phyloP scores from a whole-genome alignment of 768 basidiomycete genomes.

The Collybia sp. region DNA sequence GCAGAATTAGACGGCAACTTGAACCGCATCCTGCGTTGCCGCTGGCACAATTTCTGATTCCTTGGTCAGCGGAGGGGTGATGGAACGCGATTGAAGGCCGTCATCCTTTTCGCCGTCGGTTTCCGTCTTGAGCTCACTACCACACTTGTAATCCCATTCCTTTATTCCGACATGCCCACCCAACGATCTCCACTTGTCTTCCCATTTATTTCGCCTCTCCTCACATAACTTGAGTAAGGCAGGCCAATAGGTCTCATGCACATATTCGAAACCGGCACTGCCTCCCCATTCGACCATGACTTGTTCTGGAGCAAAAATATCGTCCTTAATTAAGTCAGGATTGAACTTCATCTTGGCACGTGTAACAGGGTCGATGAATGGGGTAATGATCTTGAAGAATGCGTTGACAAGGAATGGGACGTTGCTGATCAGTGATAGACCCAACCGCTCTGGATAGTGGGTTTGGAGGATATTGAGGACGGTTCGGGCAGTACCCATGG shows the following conservation, averaged over 20 bases:
- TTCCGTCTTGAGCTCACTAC: constrained; percentile 1
- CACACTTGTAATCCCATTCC: constrained; percentile 74
- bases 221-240: constrained; percentile 52
- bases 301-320: constrained; percentile 64
- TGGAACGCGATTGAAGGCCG: neutral
- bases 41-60: no score
- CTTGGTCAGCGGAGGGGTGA: neutral
- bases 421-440: constrained; percentile 67
- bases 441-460: constrained; percentile 87
- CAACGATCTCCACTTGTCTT: constrained; percentile 59
- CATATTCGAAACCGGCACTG: constrained; percentile 59
- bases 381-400: constrained; percentile 75
- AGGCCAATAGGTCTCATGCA: constrained; percentile 74
- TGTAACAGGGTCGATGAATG: constrained; percentile 83
- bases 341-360: constrained; percentile 75
- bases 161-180: constrained; percentile 69
- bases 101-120: constrained; percentile 2
- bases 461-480: constrained; percentile 68
- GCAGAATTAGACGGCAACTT: no score
- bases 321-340: constrained; percentile 58
- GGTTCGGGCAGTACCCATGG: constrained; percentile 34
- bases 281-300: constrained; percentile 67
- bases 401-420: constrained; percentile 74
- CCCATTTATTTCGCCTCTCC: constrained; percentile 42
- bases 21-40: no score